Conservation (phyloP, 768 basidiomycete species). For the Amanita molliuscula region DNA sequence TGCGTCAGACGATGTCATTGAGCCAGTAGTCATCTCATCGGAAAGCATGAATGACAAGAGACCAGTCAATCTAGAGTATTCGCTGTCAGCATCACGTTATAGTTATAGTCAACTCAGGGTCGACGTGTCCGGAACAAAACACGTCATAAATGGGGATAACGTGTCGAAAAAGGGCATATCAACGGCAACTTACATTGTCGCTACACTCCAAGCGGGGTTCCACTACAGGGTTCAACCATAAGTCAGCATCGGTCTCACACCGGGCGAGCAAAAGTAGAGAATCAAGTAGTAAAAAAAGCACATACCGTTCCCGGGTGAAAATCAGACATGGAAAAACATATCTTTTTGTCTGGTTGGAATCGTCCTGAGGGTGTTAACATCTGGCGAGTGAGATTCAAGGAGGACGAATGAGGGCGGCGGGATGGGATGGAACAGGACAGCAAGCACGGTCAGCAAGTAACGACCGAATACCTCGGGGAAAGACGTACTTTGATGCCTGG, state of each 20-base stretch:
- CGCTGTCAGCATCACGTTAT: constrained; percentile 7
- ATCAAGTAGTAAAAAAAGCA: constrained; percentile 9
- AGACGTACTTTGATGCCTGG: constrained; percentile 83
- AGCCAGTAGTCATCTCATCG: constrained; percentile 95
- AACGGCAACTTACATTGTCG: constrained; percentile 65
- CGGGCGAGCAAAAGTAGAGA: neutral
- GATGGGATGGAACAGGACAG: neutral
- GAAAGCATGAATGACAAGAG: constrained; percentile 91
- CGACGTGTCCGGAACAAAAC: constrained; percentile 1
- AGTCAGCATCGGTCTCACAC: neutral
- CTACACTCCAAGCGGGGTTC: constrained; percentile 95
- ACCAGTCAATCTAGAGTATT: constrained; percentile 68
- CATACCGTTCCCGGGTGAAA: constrained; percentile 84
- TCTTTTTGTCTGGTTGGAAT: constrained; percentile 88
- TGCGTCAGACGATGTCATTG: constrained; percentile 65
- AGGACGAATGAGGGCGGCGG: neutral
- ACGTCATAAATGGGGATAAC: constrained; percentile 1
- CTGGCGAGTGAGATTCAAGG: constrained; percentile 25
- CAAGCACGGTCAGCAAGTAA: neutral
- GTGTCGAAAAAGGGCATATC: neutral
- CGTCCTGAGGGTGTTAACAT: constrained; percentile 89
- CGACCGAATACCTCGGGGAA: neutral
- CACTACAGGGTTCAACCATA: constrained; percentile 36
- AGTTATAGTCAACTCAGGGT: constrained; percentile 6
- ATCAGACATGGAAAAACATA: constrained; percentile 97